These are phyloP conservation scores for Aspergillus sp. DNA, from an alignment of 2,329 filamentous ascomycete genomes.

Conservation along the genomic window DNA sequence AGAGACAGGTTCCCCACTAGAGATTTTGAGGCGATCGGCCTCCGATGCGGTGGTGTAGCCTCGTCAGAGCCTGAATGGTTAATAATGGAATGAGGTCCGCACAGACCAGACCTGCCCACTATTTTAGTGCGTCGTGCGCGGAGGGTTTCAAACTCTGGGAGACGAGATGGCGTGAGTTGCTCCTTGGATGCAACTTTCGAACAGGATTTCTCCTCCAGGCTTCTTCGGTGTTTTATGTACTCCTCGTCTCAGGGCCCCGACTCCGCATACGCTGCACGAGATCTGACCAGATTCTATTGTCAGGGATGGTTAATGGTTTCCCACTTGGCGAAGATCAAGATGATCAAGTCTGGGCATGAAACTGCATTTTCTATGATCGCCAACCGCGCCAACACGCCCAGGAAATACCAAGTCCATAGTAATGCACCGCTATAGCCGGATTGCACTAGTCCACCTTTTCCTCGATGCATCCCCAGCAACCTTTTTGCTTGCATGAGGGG, in stretches of 20 bases:
- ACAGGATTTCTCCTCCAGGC: not conserved
- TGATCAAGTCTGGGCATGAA: slow-evolving; percentile 17
- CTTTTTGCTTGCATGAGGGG: slow-evolving; percentile 4
- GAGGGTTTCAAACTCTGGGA: not conserved
- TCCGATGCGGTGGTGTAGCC: slow-evolving; percentile 19
- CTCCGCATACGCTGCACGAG: not conserved
- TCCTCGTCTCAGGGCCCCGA: not conserved
- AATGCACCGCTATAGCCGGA: slow-evolving; percentile 7
- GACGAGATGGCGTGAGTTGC: not conserved
- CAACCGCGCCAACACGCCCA: slow-evolving; percentile 16
- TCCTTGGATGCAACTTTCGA: not conserved
- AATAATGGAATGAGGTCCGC: slow-evolving; percentile 17
- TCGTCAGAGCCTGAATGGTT: slow-evolving; percentile 10
- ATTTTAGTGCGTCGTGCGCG: not conserved
- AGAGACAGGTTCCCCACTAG: slow-evolving; percentile 29
- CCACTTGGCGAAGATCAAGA: slow-evolving; percentile 10
- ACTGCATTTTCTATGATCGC: slow-evolving; percentile 15
- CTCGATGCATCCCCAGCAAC: not conserved
- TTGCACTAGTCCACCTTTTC: slow-evolving; percentile 4
- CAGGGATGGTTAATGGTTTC: not conserved
- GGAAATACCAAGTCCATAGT: slow-evolving; percentile 18
- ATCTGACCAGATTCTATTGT: not conserved
- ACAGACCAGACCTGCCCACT: slow-evolving; percentile 22
- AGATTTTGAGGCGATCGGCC: slow-evolving; percentile 32
- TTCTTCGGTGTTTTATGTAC: slow-evolving; percentile 1